Percentiles rank a stretch among this genome's conserved stretches.
Conservation (phyloP, 345 rosid species). For the Zanthoxylum bungeanum region DNA sequence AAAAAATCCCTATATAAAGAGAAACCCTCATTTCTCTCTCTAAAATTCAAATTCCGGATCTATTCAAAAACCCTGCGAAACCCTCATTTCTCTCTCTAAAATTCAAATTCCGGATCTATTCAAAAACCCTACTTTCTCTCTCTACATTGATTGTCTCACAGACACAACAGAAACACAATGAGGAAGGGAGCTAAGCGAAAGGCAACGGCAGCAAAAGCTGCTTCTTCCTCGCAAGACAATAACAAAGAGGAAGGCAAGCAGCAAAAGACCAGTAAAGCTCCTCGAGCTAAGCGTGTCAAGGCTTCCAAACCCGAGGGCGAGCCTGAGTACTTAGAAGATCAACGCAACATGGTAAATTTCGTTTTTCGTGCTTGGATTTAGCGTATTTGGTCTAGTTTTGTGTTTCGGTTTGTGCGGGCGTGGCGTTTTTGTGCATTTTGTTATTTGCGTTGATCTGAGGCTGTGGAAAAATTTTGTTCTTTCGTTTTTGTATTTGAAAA, state of each 20-base stretch:
- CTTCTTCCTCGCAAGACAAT: conserved; percentile 18
- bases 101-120: conserved; percentile 30
- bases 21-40: background rate
- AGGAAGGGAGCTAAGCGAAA: conserved; percentile 45
- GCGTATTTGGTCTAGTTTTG: background rate
- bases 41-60: conserved; percentile 31
- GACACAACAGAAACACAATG: conserved; percentile 21
- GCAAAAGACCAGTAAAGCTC: conserved; percentile 26
- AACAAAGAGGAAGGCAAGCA: conserved; percentile 4
- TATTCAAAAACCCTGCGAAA: background rate
- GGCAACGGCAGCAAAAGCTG: conserved; percentile 24
- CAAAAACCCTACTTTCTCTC: conserved; percentile 6
- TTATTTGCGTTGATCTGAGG: background rate
- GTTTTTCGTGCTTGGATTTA: background rate
- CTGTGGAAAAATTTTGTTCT: background rate
- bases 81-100: conserved; percentile 6
- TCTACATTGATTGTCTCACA: conserved; percentile 9
- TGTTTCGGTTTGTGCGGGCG: background rate
- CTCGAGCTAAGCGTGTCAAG: conserved; percentile 50
- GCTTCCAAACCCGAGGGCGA: conserved; percentile 49
- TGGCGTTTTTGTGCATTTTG: background rate
- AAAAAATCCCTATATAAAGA: too few relatives aligned
- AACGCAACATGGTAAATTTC: conserved; percentile 70
- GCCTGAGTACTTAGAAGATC: conserved; percentile 79
- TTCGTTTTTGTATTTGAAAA: background rate